A percentile compares a stretch with the other conserved stretches of the same genome.
Evolutionary conservation across 2,329 filamentous ascomycete genomes (phyloP).

Genomic region (Tolypocladium sp.): DNA sequence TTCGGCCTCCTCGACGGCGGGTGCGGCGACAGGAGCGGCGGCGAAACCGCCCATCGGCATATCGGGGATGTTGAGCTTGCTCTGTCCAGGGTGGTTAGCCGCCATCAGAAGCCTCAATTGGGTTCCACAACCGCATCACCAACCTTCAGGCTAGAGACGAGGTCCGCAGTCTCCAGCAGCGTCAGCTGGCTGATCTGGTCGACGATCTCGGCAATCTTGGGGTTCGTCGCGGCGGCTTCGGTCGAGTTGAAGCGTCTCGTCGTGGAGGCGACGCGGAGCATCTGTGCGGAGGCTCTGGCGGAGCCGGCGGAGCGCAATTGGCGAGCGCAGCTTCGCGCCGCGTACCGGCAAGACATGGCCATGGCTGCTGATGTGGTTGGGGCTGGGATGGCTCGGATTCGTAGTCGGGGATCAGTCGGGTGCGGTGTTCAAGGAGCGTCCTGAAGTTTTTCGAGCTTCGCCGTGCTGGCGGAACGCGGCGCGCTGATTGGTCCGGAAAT

Average conservation of each 20-base stretch:
- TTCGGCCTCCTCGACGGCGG: slow-evolving; percentile 70
- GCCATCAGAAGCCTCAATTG: not conserved
- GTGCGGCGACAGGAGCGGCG: slow-evolving; percentile 54
- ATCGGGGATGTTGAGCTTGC: slow-evolving; percentile 93
- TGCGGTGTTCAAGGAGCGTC: slow-evolving; percentile 13
- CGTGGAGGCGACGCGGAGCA: slow-evolving; percentile 32
- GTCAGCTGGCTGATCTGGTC: slow-evolving; percentile 99
- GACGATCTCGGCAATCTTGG: slow-evolving; percentile 91
- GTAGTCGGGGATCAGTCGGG: slow-evolving; percentile 5
- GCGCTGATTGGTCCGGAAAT: slow-evolving; percentile 28
- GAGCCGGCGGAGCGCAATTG: slow-evolving; percentile 44
- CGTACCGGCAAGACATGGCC: slow-evolving; percentile 55
- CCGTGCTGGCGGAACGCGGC: slow-evolving; percentile 7
- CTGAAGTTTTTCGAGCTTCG: slow-evolving; percentile 34
- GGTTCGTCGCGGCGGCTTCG: slow-evolving; percentile 60
- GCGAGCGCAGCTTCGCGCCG: slow-evolving; percentile 55
- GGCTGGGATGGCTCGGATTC: slow-evolving; percentile 6
- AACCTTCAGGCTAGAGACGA: slow-evolving; percentile 94
- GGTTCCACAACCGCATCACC: slow-evolving; percentile 8
- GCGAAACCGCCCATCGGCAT: slow-evolving; percentile 90
- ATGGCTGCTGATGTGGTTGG: slow-evolving; percentile 32
- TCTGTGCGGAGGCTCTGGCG: slow-evolving; percentile 38
- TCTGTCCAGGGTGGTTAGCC: slow-evolving; percentile 38
- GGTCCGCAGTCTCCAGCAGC: slow-evolving; percentile 90
- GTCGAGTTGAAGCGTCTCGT: slow-evolving; percentile 83